Base-by-base conservation (phyloP, 1,139 yeast species). In the Candida sp. region DNA sequence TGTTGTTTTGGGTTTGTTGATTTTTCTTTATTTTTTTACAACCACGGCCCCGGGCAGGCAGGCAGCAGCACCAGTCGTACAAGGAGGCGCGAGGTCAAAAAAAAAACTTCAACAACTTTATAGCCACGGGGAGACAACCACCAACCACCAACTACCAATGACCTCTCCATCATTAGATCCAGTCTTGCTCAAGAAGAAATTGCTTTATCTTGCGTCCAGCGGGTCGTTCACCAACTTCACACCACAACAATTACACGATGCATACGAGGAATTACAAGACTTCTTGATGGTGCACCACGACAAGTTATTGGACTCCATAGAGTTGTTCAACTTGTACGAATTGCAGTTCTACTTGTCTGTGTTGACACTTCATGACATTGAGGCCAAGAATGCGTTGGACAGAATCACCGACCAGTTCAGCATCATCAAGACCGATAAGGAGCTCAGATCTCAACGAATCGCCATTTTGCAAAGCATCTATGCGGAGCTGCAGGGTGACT, bases 291-390 rank as follows among this genome's bases (percentile, higher is more conserved):
- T 63, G 23, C 52, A 65, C 49, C 59, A 70, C 25, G 72, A 65
- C 51, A 61, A 56, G 39, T 4, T 34, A 23, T 67, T 77, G 45
- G 72, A 70, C 8, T 75, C 83, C 32, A 65, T 73, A 11, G 90
- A 87, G 48, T 74, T 81, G 53, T 86, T 79, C 64, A 75, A 80
- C 12, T 68, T 92, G 35, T 75, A 85, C 55, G 96, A 90, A 64
- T 79, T 90, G 62, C 86, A 88, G 50, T 90, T 90, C 65, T 85
- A 84, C 62, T 73, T 92, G 44, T 73, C 86, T 3, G 67, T 91
- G 40, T 73, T 86, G 54, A 71, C 90, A 11, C 76, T 83, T 46
- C 80, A 84, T 54, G 97, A 91, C 61, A 70, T 75, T 1, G 91
- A 85, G 58, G 97, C 97, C 12, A 83, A 86, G 59, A 69, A 80